Conservation (phyloP, 2,329 filamentous ascomycete genomes). For the Colletotrichum zoysiae region DNA sequence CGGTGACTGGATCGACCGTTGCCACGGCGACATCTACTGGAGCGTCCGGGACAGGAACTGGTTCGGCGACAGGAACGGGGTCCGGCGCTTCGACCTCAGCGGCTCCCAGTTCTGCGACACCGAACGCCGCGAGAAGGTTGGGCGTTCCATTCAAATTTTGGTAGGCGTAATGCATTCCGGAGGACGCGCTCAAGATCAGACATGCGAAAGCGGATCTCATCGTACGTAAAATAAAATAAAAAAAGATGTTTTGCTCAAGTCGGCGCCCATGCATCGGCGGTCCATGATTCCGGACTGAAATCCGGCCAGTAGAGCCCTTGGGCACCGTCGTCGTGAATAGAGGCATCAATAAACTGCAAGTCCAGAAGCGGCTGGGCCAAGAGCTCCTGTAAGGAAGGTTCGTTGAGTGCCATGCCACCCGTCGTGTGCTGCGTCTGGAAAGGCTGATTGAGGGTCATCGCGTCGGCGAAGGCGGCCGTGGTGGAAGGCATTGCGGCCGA, state of each 20-base stretch:
- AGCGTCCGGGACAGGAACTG: neutral
- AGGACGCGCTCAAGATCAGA: neutral
- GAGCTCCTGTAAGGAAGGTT: conserved; percentile 52
- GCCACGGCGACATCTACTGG: neutral
- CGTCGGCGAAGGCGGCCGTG: neutral
- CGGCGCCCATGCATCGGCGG: conserved; percentile 36
- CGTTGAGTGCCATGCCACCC: conserved; percentile 52
- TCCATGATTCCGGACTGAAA: conserved; percentile 39
- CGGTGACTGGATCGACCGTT: neutral
- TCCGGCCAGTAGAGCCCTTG: conserved; percentile 43
- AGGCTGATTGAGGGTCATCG: neutral
- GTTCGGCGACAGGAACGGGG: neutral
- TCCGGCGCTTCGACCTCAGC: neutral
- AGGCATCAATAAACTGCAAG: conserved; percentile 50
- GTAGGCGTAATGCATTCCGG: neutral
- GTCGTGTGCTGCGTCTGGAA: conserved; percentile 44
- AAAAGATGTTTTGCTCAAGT: neutral
- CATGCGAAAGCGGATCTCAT: neutral
- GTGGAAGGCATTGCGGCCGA: neutral
- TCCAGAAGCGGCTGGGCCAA: conserved; percentile 51
- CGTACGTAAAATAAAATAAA: too few species aligned
- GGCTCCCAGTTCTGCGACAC: conserved; percentile 15
- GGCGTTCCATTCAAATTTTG: conserved; percentile 34
- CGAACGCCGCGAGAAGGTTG: conserved; percentile 27
- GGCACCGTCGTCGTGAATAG: conserved; percentile 40